Evolutionary conservation across 208 protist species (phyloP).

Genomic region (Crithidia expoeki): DNA sequence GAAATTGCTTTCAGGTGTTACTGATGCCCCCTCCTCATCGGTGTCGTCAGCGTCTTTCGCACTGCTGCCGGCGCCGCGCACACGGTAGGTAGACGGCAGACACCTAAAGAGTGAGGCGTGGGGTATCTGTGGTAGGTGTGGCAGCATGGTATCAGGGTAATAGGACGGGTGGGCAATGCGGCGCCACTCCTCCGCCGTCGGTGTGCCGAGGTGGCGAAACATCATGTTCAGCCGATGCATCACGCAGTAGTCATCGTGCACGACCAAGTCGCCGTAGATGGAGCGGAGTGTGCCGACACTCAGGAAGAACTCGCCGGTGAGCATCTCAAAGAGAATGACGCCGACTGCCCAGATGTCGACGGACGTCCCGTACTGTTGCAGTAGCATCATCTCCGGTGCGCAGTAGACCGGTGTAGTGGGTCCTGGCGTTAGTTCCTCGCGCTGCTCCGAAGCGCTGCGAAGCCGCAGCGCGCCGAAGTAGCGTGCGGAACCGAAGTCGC

Average conservation of each 20-base stretch:
- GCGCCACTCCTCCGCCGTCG: slow-evolving; percentile 93
- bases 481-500: slow-evolving; percentile 83
- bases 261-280: slow-evolving; percentile 75
- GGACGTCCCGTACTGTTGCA: slow-evolving; percentile 59
- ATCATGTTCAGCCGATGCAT: slow-evolving; percentile 96
- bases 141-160: slow-evolving; percentile 91
- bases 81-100: neutral
- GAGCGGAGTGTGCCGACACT: slow-evolving; percentile 89
- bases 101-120: slow-evolving; percentile 25
- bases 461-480: slow-evolving; percentile 88
- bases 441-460: slow-evolving; percentile 96
- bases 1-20: too few species aligned
- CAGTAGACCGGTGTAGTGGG: slow-evolving; percentile 96
- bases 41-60: slow-evolving; percentile 16
- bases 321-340: slow-evolving; percentile 90
- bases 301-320: slow-evolving; percentile 92
- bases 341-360: slow-evolving; percentile 93
- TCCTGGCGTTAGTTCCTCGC: slow-evolving; percentile 34
- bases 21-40: neutral
- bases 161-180: slow-evolving; percentile 95
- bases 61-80: neutral
- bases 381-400: slow-evolving; percentile 88
- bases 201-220: slow-evolving; percentile 94
- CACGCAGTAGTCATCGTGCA: slow-evolving; percentile 59
- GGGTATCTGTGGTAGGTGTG: slow-evolving; percentile 68